Percentiles rank a stretch among this genome's conserved stretches.
Evolutionary conservation across 768 basidiomycete genomes (phyloP).

Genomic region (Calocera cornea): DNA sequence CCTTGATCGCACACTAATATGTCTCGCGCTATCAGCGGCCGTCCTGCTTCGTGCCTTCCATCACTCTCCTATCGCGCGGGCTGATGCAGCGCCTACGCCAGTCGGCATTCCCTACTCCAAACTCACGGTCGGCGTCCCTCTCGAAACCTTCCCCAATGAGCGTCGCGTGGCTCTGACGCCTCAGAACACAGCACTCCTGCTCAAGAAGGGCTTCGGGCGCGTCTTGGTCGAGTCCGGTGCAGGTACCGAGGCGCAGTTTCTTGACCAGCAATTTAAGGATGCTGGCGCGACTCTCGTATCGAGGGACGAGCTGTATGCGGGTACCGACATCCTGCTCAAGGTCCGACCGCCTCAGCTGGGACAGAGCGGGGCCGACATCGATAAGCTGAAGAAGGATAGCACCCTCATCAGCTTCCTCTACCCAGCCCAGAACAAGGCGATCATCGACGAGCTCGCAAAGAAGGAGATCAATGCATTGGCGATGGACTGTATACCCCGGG

Average conservation of each 20-base stretch:
- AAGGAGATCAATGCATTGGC: conserved; percentile 62
- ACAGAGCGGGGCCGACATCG: conserved; percentile 39
- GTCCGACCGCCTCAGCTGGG: conserved; percentile 55
- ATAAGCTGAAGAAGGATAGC: conserved; percentile 52
- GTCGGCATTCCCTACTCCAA: conserved; percentile 50
- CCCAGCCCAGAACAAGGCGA: conserved; percentile 63
- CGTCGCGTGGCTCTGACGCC: conserved; percentile 72
- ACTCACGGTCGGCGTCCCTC: conserved; percentile 61
- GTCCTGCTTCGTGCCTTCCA: not conserved
- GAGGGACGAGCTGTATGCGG: conserved; percentile 50
- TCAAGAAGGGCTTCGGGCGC: conserved; percentile 68
- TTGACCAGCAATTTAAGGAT: conserved; percentile 62
- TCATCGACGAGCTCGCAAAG: conserved; percentile 55
- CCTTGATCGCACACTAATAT: not conserved
- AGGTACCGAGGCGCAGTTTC: conserved; percentile 60
- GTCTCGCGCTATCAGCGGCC: not conserved
- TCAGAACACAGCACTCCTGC: conserved; percentile 54
- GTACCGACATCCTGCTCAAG: conserved; percentile 71
- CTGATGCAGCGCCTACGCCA: not conserved
- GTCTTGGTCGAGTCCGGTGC: conserved; percentile 63
- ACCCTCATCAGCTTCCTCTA: conserved; percentile 76
- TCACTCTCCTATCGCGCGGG: not conserved
- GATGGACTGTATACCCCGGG: conserved; percentile 88
- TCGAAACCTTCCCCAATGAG: conserved; percentile 64
- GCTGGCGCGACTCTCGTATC: conserved; percentile 72